phyloP scores from a whole-genome alignment of 371 early-diverging fungal genomes.

The Coemansia sp. region DNA sequence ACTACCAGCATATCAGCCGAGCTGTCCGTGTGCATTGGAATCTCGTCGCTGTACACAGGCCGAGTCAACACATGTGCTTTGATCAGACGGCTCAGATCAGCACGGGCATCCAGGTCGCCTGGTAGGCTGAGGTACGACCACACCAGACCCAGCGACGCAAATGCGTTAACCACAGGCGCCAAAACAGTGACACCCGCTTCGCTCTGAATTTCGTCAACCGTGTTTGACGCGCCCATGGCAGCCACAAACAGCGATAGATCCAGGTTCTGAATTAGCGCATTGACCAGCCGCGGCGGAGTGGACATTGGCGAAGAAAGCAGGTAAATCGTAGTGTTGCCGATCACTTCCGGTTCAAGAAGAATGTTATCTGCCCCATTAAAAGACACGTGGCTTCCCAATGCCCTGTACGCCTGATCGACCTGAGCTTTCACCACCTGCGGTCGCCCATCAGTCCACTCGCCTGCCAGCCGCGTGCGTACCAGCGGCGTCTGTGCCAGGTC shows the following conservation, averaged over 20 bases:
- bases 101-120: constrained; percentile 43
- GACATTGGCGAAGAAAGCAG: constrained; percentile 48
- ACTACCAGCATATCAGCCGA: constrained; percentile 29
- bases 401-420: constrained; percentile 25
- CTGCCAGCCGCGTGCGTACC: constrained; percentile 40
- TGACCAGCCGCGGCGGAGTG: constrained; percentile 47
- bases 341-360: constrained; percentile 40
- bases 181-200: constrained; percentile 44
- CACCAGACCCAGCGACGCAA: constrained; percentile 46
- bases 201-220: constrained; percentile 42
- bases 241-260: constrained; percentile 52
- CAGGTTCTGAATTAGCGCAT: constrained; percentile 41
- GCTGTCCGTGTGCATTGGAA: constrained; percentile 35
- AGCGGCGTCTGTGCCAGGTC: constrained; percentile 38
- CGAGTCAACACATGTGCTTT: constrained; percentile 41
- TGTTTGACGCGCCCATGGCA: constrained; percentile 52
- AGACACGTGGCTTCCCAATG: constrained; percentile 31
- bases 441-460: constrained; percentile 23
- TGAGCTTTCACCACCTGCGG: constrained; percentile 50
- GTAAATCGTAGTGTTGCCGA: constrained; percentile 50
- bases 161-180: constrained; percentile 40
- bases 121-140: constrained; percentile 52
- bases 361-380: constrained; percentile 52
- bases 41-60: constrained; percentile 51
- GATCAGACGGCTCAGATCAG: constrained; percentile 44